phyloP scores from a whole-genome alignment of 1,139 yeast species.

The Hanseniaspora gamundiae region DNA sequence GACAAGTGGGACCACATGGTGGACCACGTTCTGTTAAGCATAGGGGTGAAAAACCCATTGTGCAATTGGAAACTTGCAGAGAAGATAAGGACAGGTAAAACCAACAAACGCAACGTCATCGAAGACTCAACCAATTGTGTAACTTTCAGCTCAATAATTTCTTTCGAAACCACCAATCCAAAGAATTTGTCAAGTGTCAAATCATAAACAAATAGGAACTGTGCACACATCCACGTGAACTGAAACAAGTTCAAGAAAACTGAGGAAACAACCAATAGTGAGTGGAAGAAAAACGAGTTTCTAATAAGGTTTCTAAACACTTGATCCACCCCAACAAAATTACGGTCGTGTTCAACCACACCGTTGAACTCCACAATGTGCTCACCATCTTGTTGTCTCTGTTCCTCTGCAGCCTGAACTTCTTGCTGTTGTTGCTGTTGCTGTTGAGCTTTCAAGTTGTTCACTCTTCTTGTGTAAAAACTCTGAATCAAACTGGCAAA shows the following conservation, averaged over 20 bases:
- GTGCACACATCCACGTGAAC: not conserved
- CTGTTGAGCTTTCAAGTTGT: not conserved
- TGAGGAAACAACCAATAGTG: not conserved
- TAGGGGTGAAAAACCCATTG: no score
- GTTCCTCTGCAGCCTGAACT: no score
- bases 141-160: not conserved
- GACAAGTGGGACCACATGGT: not conserved
- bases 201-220: not conserved
- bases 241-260: not conserved
- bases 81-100: no score
- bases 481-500: not conserved
- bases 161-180: not conserved
- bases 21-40: not conserved
- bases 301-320: not conserved
- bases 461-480: not conserved
- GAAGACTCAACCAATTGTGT: not conserved
- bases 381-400: no score
- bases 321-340: not conserved
- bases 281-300: not conserved
- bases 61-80: no score
- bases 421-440: not conserved
- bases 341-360: not conserved
- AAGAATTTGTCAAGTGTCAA: not conserved
- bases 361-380: no score
- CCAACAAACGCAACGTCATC: not conserved